Percentiles rank a stretch among this genome's conserved stretches.
These are phyloP conservation scores for Chlamydomonas sp. DNA, from an alignment of 139 green algal species.

Conservation along the genomic window DNA sequence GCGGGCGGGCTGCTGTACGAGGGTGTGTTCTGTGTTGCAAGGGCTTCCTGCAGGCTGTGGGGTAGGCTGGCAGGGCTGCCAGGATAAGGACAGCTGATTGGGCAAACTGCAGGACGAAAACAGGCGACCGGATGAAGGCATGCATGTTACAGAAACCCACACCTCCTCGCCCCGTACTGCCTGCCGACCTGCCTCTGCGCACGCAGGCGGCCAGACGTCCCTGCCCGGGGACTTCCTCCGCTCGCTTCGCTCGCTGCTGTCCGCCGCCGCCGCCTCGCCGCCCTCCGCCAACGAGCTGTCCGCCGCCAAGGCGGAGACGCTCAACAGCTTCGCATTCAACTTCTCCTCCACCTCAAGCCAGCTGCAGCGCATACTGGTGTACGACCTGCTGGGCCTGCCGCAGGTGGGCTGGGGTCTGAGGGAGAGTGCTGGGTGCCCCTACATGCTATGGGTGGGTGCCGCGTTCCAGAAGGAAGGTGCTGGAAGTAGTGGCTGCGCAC, in stretches of 20 bases:
- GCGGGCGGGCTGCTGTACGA: neutral
- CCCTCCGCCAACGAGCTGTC: slow-evolving; percentile 14
- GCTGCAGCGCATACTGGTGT: slow-evolving; percentile 69
- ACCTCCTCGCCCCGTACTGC: neutral
- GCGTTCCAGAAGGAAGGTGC: neutral
- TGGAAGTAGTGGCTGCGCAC: neutral
- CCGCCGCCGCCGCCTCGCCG: neutral
- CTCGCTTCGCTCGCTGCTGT: slow-evolving; percentile 27
- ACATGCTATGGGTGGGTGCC: neutral
- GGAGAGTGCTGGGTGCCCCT: neutral
- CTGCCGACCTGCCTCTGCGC: neutral
- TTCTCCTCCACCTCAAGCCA: slow-evolving; percentile 73
- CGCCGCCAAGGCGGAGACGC: slow-evolving; percentile 60
- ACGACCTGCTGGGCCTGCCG: slow-evolving; percentile 78
- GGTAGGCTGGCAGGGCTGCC: neutral
- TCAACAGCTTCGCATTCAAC: slow-evolving; percentile 91
- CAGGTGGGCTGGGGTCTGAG: slow-evolving; percentile 41
- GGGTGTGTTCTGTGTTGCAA: neutral
- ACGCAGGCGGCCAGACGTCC: slow-evolving; percentile 31
- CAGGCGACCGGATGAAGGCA: no score
- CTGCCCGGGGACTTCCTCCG: slow-evolving; percentile 27
- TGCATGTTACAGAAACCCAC: neutral
- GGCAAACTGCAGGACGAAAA: neutral
- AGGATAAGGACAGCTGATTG: neutral
- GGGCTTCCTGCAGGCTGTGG: neutral